These are phyloP conservation scores for Ajuga chamaepitys DNA, from an alignment of 257 asterid genomes.

Conservation along the genomic window DNA sequence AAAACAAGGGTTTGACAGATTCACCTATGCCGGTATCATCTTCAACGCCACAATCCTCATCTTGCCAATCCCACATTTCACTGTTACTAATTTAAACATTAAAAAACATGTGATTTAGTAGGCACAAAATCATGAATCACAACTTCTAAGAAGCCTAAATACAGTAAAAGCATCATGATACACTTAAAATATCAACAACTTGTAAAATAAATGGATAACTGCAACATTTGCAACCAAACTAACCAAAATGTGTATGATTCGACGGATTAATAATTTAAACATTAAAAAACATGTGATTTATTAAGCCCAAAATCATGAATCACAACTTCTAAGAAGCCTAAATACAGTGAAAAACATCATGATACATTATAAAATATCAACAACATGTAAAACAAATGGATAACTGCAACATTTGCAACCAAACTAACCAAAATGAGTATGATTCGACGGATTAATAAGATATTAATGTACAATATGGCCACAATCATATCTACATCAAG, in stretches of 20 bases:
- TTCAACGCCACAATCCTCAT: slow-evolving; percentile 40
- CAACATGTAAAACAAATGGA: not conserved
- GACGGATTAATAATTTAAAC: not conserved
- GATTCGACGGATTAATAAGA: not conserved
- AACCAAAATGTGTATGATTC: slow-evolving; percentile 5
- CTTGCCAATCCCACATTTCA: slow-evolving; percentile 67
- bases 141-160: not conserved
- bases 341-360: not conserved
- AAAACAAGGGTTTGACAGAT: slow-evolving; percentile 5
- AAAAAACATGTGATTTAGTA: not conserved
- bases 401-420: not conserved
- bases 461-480: too few relatives aligned
- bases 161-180: not conserved
- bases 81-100: slow-evolving; percentile 25
- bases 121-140: not conserved
- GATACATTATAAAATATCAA: not conserved
- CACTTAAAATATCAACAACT: not conserved
- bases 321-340: not conserved
- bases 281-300: not conserved
- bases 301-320: not conserved
- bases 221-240: not conserved
- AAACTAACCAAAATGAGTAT: not conserved
- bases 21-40: slow-evolving; percentile 51
- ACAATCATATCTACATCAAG: not conserved
- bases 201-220: not conserved